Conservation (phyloP, 176 grass and related monocot species). For the Melocanna baccifera region DNA sequence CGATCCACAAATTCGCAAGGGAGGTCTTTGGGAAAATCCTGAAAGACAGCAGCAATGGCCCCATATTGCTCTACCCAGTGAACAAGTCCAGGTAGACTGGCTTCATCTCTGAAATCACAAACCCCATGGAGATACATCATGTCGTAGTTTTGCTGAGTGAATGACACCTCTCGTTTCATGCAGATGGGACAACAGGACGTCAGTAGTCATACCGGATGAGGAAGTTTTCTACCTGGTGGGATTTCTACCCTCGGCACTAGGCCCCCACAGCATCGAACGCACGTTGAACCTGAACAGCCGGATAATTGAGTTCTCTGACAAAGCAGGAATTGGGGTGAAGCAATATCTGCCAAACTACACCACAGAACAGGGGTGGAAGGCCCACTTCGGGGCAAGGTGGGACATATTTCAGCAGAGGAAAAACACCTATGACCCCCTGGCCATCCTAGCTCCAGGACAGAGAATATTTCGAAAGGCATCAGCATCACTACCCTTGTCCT, state of each 20-base stretch:
- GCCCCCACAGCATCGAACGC: conserved; percentile 36
- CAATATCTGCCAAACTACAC: conserved; percentile 81
- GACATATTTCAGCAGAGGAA: conserved; percentile 66
- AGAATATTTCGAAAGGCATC: conserved; percentile 66
- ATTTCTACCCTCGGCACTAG: conserved; percentile 63
- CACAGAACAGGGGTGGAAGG: conserved; percentile 59
- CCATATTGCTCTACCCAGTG: conserved; percentile 82
- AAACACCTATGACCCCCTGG: conserved; percentile 65
- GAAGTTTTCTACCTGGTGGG: conserved; percentile 84
- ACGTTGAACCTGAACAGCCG: conserved; percentile 51
- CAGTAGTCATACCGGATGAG: conserved; percentile 72
- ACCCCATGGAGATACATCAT: background rate
- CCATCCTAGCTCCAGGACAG: conserved; percentile 86
- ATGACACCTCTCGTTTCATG: conserved; percentile 21
- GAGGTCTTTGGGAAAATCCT: conserved; percentile 78
- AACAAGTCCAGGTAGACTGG: conserved; percentile 61
- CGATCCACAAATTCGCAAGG: conserved; percentile 58
- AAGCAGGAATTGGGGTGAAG: conserved; percentile 53
- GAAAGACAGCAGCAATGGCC: conserved; percentile 67
- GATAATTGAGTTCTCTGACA: conserved; percentile 59
- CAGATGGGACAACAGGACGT: conserved; percentile 86
- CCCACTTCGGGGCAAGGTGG: conserved; percentile 80
- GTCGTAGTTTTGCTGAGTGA: background rate
- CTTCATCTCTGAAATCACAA: conserved; percentile 3
- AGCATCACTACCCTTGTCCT: conserved; percentile 36